Evolutionary conservation across 176 grass and related monocot species (phyloP), one percentile per base, ranked within the genome.

Genomic region (Poa pratensis): DNA sequence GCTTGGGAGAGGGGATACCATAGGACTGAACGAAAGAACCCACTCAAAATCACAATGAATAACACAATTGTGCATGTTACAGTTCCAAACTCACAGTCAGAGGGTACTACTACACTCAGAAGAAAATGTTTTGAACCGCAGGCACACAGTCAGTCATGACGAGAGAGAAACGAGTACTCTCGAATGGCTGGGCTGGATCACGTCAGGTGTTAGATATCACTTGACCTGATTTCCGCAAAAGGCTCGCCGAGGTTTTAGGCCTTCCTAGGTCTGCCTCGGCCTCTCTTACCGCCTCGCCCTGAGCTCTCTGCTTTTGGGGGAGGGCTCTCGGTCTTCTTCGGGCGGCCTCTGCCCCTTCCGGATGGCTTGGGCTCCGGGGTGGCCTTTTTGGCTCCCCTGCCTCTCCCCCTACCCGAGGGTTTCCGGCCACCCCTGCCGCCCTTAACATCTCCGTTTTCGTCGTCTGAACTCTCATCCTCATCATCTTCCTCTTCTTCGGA

Each of bases 301-400:
- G 87, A 90, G 55, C 67, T 90, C 51, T 68, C 86, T 22, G 86
- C 62, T 81, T 87, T 88, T 22, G 68, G 66, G 43, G 75, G 79
- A 85, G 76, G 71, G 16, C 58, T 77, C 30, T 85, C 92, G 0
- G 87, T 84, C 86, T 89, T 89, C 87, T 91, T 95, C 13, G 91
- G 89, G 15, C 85, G 95, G 22, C 92, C 91, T 79, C 91, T 92
- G 86, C 92, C 87, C 66, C 90, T 88, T 49, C 81, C 88, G 54
- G 85, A 68, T 82, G 82, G 13, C 78, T 90, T 93, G 24, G 73
- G 45, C 28, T 82, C 82, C 18, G 88, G 85, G 13, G 87, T 32
- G 1, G 72, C 76, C 68, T 69, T 90, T 82, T 85, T 93, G 35
- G 78, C 84, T 30, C 92, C 92, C 86, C 80, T 86, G 32, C 95